phyloP scores from a whole-genome alignment of 306 rosid genomes.

The Vicia faba region DNA sequence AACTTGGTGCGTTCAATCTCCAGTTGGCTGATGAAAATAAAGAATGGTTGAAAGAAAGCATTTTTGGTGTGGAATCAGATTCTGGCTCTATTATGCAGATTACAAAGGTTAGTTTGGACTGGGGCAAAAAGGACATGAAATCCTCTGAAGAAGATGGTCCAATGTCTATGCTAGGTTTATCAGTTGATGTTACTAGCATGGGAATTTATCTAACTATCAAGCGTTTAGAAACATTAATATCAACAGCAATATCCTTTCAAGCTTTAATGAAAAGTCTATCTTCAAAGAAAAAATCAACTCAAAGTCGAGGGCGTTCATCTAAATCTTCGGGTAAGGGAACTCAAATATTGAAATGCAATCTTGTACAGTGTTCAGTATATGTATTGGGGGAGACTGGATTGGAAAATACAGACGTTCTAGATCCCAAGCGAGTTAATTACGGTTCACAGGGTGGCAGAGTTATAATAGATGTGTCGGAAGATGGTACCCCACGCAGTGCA shows the following conservation, averaged over 20 bases:
- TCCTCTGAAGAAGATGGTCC: slow-evolving; percentile 59
- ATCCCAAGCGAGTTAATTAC: slow-evolving; percentile 91
- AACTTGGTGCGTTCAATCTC: slow-evolving; percentile 84
- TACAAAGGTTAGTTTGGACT: slow-evolving; percentile 78
- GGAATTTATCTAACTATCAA: slow-evolving; percentile 62
- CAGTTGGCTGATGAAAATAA: slow-evolving; percentile 76
- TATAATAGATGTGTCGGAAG: slow-evolving; percentile 58
- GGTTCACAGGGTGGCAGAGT: slow-evolving; percentile 97
- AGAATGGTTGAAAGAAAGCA: slow-evolving; percentile 62
- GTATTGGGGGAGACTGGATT: slow-evolving; percentile 73
- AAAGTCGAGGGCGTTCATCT: slow-evolving; percentile 51
- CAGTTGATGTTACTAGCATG: slow-evolving; percentile 72
- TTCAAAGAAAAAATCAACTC: slow-evolving; percentile 60
- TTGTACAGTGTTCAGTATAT: slow-evolving; percentile 67
- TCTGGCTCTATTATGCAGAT: slow-evolving; percentile 69
- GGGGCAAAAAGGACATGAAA: slow-evolving; percentile 83
- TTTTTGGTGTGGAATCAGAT: slow-evolving; percentile 63
- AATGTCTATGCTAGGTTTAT: slow-evolving; percentile 59
- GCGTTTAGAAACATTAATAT: slow-evolving; percentile 78
- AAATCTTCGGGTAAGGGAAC: slow-evolving; percentile 81
- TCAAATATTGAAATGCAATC: slow-evolving; percentile 65
- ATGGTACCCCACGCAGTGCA: slow-evolving; percentile 89
- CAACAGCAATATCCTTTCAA: slow-evolving; percentile 73
- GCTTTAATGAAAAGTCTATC: slow-evolving; percentile 67
- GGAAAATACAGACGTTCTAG: slow-evolving; percentile 69